These are phyloP conservation scores for Eurotiales sp. DNA, from an alignment of 2,329 filamentous ascomycete species.

Conservation along the genomic window DNA sequence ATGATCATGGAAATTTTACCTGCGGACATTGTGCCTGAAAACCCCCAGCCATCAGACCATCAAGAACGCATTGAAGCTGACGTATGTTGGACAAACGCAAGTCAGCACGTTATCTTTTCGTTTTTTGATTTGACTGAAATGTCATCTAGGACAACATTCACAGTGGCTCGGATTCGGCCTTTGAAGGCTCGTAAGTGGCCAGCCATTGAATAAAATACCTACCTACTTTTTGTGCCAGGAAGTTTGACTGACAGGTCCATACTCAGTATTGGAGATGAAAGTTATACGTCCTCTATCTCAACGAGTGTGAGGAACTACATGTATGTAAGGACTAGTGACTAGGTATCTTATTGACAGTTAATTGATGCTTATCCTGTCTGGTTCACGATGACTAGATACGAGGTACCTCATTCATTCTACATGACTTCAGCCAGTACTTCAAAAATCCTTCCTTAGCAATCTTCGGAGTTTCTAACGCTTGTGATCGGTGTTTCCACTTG, in stretches of 20 bases:
- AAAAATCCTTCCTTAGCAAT: too few relatives aligned
- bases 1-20: neutral
- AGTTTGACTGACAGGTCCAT: neutral
- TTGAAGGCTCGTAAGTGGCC: slow-evolving; percentile 15
- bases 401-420: slow-evolving; percentile 6
- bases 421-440: neutral
- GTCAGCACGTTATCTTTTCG: neutral
- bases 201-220: neutral
- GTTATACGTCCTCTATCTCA: slow-evolving; percentile 17
- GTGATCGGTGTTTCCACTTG: too few relatives aligned
- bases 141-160: slow-evolving; percentile 3
- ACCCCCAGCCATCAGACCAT: slow-evolving; percentile 11
- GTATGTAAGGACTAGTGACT: slow-evolving; percentile 9
- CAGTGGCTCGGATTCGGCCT: slow-evolving; percentile 16
- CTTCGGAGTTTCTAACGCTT: too few relatives aligned
- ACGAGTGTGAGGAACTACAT: slow-evolving; percentile 16
- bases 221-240: neutral
- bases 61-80: slow-evolving; percentile 14
- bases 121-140: neutral
- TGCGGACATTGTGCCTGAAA: neutral
- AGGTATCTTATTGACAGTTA: neutral
- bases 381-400: slow-evolving; percentile 10
- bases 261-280: slow-evolving; percentile 15
- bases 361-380: neutral
- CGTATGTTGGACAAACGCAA: slow-evolving; percentile 5